Conservation (phyloP, 768 basidiomycete genomes). For the Naganishia vaughanmartiniae region DNA sequence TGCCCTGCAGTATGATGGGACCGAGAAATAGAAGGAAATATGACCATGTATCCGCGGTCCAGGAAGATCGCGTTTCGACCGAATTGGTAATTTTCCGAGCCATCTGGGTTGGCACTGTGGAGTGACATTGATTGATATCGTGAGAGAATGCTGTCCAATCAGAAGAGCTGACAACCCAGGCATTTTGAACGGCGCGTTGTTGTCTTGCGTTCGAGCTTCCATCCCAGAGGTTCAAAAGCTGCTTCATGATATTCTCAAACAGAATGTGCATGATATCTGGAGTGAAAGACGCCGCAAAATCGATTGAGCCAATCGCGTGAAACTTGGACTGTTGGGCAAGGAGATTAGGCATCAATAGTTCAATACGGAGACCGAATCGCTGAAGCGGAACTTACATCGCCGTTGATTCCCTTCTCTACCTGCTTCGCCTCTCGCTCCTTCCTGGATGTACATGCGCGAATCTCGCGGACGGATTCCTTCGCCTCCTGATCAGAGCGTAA, state of each 20-base stretch:
- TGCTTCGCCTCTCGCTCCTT: background rate
- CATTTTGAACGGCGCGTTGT: background rate
- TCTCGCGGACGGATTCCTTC: background rate
- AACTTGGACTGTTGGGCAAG: background rate
- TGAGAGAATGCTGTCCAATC: background rate
- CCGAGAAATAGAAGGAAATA: slow-evolving; percentile 5
- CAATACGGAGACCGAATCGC: background rate
- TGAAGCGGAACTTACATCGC: background rate
- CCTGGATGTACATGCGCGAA: too few species aligned
- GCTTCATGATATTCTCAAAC: slow-evolving; percentile 1
- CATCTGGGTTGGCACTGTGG: background rate
- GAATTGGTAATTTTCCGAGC: background rate
- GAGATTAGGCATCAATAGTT: background rate
- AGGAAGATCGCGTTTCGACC: background rate
- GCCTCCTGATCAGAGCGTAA: background rate
- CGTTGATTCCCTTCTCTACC: background rate
- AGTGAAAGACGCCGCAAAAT: background rate
- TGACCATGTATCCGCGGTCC: background rate
- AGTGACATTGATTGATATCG: background rate
- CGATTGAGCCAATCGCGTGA: background rate
- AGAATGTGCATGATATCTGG: slow-evolving; percentile 5
- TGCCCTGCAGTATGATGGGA: background rate
- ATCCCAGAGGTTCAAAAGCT: background rate
- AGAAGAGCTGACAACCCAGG: background rate
- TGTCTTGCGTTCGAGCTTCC: background rate